Conservation (phyloP, 257 asterid genomes). For the Henckelia pumila region DNA sequence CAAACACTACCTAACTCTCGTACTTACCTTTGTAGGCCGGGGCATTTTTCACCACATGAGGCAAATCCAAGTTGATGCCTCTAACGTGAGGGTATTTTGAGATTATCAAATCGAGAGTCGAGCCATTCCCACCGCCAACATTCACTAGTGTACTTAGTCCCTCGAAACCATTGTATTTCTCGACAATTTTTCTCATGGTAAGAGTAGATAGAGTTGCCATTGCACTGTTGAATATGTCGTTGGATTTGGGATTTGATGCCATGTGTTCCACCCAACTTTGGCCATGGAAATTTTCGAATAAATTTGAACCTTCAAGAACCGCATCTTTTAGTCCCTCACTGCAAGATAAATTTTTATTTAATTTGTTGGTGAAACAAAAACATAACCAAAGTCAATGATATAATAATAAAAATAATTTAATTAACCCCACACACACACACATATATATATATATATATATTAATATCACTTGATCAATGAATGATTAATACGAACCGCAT, state of each 20-base stretch:
- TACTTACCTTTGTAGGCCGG: conserved; percentile 37
- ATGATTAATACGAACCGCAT: conserved; percentile 21
- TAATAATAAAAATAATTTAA: too few species aligned
- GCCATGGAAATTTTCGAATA: conserved; percentile 37
- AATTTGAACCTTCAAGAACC: conserved; percentile 41
- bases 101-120: conserved; percentile 32
- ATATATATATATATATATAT: too few species aligned
- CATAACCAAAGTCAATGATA: too few species aligned
- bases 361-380: too few species aligned
- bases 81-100: conserved; percentile 35
- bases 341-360: too few species aligned
- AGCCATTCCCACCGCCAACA: conserved; percentile 50
- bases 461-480: too few species aligned
- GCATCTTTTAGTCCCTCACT: conserved; percentile 26
- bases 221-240: conserved; percentile 32
- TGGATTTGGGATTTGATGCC: conserved; percentile 24
- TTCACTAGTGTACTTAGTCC: conserved; percentile 30
- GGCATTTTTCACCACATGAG: conserved; percentile 40
- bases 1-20: too few species aligned
- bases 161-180: conserved; percentile 37
- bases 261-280: conserved; percentile 33
- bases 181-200: conserved; percentile 27
- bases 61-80: conserved; percentile 46
- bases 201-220: conserved; percentile 33
- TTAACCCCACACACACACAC: too few species aligned